These are phyloP conservation scores for Macrolepiota fuliginosa DNA, from an alignment of 768 basidiomycete species.

Conservation along the genomic window DNA sequence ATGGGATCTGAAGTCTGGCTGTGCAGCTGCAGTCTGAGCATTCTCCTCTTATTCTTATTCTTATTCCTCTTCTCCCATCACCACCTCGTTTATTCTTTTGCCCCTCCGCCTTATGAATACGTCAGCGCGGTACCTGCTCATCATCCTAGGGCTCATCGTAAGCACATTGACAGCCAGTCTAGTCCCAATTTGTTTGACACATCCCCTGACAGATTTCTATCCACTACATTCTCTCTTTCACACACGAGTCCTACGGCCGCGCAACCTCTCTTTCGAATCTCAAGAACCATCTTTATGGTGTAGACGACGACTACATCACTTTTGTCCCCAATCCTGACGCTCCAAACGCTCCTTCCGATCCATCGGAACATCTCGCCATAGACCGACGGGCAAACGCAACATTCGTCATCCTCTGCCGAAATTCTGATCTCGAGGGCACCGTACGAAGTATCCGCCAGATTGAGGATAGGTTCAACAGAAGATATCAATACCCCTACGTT, in stretches of 20 bases:
- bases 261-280: conserved; percentile 41
- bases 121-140: conserved; percentile 30
- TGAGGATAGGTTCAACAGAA: conserved; percentile 81
- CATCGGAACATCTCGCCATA: conserved; percentile 11
- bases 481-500: conserved; percentile 78
- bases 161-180: conserved; percentile 11
- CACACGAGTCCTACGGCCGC: conserved; percentile 48
- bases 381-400: conserved; percentile 36
- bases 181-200: conserved; percentile 10
- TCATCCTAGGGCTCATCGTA: conserved; percentile 31
- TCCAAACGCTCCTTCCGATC: not conserved
- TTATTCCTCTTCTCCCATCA: not conserved
- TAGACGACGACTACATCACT: not conserved
- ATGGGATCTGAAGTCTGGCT: not conserved
- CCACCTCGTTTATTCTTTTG: no score
- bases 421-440: conserved; percentile 60
- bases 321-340: not conserved
- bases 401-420: conserved; percentile 58
- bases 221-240: conserved; percentile 51
- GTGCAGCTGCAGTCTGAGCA: not conserved
- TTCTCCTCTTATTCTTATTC: not conserved
- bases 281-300: conserved; percentile 19
- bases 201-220: conserved; percentile 19
- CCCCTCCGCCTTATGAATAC: conserved; percentile 26
- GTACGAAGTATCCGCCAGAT: conserved; percentile 69